Evolutionary conservation across 345 rosid species (phyloP).

Genomic region (Pugionium dolabratum): DNA sequence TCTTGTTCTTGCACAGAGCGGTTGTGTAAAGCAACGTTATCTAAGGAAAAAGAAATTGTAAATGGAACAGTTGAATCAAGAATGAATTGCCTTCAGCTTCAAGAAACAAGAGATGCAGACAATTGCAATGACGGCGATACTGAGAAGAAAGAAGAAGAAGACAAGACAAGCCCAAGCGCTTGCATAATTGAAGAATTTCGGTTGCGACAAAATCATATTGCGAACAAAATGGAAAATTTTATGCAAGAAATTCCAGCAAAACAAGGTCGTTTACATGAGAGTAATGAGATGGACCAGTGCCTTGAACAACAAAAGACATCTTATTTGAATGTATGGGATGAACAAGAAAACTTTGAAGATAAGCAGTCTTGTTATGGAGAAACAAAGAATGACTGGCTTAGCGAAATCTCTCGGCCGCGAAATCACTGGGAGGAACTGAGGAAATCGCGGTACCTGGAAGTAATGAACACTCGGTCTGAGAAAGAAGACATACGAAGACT

Average conservation of each 20-base stretch:
- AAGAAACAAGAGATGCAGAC: constrained; percentile 29
- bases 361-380: constrained; percentile 35
- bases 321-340: constrained; percentile 46
- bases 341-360: constrained; percentile 43
- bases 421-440: constrained; percentile 85
- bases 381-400: constrained; percentile 60
- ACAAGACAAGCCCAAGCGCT: background rate
- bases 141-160: too few species aligned
- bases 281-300: too few species aligned
- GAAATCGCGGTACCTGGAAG: constrained; percentile 67
- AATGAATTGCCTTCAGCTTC: constrained; percentile 9
- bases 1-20: constrained; percentile 7
- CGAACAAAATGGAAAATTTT: background rate
- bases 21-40: constrained; percentile 16
- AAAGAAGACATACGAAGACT: constrained; percentile 71
- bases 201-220: background rate
- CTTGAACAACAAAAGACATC: constrained; percentile 38
- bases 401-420: constrained; percentile 71
- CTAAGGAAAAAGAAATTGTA: constrained; percentile 18
- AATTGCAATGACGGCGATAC: too few species aligned
- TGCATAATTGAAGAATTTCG: background rate
- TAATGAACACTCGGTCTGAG: constrained; percentile 51
- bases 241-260: constrained; percentile 12
- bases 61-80: too few species aligned
- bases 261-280: too few species aligned